Evolutionary conservation across 768 basidiomycete species (phyloP).

Genomic region (Rhodotorula babjevae): DNA sequence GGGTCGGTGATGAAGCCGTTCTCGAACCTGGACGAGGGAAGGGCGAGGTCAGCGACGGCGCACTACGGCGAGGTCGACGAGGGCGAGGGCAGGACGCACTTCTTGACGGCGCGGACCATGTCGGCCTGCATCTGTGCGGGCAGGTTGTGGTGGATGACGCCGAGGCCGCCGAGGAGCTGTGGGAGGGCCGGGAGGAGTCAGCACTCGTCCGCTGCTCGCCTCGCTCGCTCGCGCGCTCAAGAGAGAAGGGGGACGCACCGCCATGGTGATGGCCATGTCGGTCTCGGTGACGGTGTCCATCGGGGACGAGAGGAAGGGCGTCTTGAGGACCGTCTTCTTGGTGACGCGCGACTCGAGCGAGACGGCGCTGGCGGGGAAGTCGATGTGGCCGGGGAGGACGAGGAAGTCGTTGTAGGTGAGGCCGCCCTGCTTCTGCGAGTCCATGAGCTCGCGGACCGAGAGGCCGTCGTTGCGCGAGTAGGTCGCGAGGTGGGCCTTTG

Average conservation of each 20-base stretch:
- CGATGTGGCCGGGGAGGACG: slow-evolving; percentile 79
- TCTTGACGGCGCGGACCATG: slow-evolving; percentile 94
- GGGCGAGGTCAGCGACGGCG: not conserved
- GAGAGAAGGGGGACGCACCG: slow-evolving; percentile 56
- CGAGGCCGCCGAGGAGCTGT: slow-evolving; percentile 86
- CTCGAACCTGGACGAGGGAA: slow-evolving; percentile 66
- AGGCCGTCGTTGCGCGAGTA: slow-evolving; percentile 78
- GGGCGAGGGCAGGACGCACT: slow-evolving; percentile 15
- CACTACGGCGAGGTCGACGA: not conserved
- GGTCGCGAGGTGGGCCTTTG: slow-evolving; percentile 66
- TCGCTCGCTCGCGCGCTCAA: no score
- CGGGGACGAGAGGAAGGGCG: slow-evolving; percentile 93
- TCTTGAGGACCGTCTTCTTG: slow-evolving; percentile 74
- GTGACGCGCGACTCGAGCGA: slow-evolving; percentile 79
- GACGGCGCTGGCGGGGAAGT: slow-evolving; percentile 79
- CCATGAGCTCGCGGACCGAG: slow-evolving; percentile 76
- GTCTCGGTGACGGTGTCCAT: slow-evolving; percentile 99
- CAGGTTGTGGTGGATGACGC: slow-evolving; percentile 93
- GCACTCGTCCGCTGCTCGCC: no score
- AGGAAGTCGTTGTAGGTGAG: slow-evolving; percentile 73
- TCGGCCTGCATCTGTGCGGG: slow-evolving; percentile 88
- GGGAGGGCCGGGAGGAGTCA: slow-evolving; percentile 3
- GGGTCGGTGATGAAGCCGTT: slow-evolving; percentile 98
- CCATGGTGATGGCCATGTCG: slow-evolving; percentile 87
- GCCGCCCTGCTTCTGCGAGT: slow-evolving; percentile 77